These are phyloP conservation scores for Candida pseudocylindracea DNA, from an alignment of 1,139 yeast species.

Conservation along the genomic window DNA sequence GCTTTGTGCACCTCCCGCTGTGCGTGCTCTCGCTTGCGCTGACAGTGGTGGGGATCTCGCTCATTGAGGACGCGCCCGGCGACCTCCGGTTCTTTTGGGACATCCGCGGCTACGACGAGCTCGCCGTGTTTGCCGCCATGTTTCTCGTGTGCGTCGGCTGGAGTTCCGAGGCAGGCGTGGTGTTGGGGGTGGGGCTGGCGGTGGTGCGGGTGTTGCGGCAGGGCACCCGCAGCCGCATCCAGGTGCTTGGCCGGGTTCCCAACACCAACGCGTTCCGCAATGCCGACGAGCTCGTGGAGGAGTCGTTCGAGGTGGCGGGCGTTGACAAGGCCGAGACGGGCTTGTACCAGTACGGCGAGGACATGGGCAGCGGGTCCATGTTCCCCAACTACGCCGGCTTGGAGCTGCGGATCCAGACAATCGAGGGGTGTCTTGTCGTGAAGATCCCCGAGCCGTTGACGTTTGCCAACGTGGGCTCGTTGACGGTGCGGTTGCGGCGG, in stretches of 20 bases:
- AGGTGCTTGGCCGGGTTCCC: slow-evolving; percentile 13
- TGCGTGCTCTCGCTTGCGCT: slow-evolving; percentile 14
- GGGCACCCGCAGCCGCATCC: slow-evolving; percentile 11
- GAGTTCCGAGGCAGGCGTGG: slow-evolving; percentile 14
- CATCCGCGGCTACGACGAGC: slow-evolving; percentile 12
- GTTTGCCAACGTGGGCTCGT: slow-evolving; percentile 3
- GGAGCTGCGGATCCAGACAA: slow-evolving; percentile 2
- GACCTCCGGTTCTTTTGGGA: slow-evolving; percentile 11
- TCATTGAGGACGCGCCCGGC: slow-evolving; percentile 12
- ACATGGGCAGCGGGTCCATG: too few relatives aligned
- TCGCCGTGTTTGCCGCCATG: slow-evolving; percentile 7
- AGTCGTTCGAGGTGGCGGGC: slow-evolving; percentile 4
- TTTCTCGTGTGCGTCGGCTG: slow-evolving; percentile 10
- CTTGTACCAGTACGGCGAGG: too few relatives aligned
- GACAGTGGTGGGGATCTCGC: slow-evolving; percentile 14
- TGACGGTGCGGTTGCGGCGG: slow-evolving; percentile 2
- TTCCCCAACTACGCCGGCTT: background rate
- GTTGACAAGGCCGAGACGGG: background rate
- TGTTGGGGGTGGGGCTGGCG: slow-evolving; percentile 10
- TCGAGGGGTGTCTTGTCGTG: slow-evolving; percentile 3
- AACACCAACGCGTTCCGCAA: slow-evolving; percentile 11
- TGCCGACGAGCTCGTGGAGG: slow-evolving; percentile 15
- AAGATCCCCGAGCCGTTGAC: slow-evolving; percentile 2
- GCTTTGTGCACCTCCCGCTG: slow-evolving; percentile 10
- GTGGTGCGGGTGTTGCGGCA: slow-evolving; percentile 10